Evolutionary conservation across 495 filamentous ascomycete genomes (phyloP).

Genomic region (Parathielavia hyrcaniae): DNA sequence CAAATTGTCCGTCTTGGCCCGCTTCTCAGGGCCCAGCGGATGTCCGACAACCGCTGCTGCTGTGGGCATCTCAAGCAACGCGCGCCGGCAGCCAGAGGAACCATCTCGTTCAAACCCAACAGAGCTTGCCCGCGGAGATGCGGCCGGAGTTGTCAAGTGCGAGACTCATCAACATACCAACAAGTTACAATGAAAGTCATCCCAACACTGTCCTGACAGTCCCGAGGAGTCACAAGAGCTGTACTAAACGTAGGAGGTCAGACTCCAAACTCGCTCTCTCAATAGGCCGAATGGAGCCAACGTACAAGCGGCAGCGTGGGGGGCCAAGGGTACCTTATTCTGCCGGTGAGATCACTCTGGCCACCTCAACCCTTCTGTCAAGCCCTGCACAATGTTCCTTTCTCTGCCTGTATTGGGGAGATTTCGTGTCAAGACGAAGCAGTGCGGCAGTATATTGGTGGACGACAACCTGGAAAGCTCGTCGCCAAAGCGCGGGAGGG

Average conservation of each 20-base stretch:
- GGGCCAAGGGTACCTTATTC: constrained; percentile 11
- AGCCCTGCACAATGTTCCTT: constrained; percentile 17
- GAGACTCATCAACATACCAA: neutral
- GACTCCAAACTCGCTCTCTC: neutral
- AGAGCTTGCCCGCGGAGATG: constrained; percentile 10
- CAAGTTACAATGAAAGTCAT: too few species aligned
- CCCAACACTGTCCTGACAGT: neutral
- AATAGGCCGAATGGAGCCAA: neutral
- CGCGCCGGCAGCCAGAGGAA: neutral
- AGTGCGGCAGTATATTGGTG: constrained; percentile 18
- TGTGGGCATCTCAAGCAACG: neutral
- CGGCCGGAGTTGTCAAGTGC: neutral
- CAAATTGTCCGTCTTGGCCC: constrained; percentile 25
- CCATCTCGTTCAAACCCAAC: neutral
- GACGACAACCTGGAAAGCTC: neutral
- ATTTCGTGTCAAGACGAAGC: constrained; percentile 1
- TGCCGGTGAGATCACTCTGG: constrained; percentile 14
- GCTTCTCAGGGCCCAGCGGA: neutral
- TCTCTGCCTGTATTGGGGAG: constrained; percentile 16
- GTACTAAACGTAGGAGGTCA: neutral
- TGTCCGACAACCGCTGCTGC: neutral
- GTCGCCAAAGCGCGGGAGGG: neutral
- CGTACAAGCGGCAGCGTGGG: constrained; percentile 7
- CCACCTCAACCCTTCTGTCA: constrained; percentile 2
- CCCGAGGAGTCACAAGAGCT: constrained; percentile 9